A percentile compares a stretch with the other conserved stretches of the same genome.
Conservation (phyloP, 23 red algal genomes). For the Pyropia yezoensis region DNA sequence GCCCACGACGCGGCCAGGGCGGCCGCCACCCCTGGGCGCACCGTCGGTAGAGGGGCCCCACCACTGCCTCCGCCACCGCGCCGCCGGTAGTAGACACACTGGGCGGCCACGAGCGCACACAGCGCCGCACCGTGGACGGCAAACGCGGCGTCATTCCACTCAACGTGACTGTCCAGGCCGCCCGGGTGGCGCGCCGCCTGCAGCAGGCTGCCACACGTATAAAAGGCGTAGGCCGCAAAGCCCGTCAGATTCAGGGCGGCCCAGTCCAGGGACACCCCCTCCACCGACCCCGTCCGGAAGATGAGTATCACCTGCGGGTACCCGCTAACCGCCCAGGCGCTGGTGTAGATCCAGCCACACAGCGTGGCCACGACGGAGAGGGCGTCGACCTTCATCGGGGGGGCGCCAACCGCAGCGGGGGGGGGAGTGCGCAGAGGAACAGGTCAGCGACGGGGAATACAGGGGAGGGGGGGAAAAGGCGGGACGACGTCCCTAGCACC, state of each 20-base stretch:
- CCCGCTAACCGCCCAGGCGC: conserved; percentile 44
- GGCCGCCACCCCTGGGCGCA: conserved; percentile 13
- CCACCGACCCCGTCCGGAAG: conserved; percentile 17
- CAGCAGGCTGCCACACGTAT: conserved; percentile 32
- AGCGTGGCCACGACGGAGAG: conserved; percentile 1
- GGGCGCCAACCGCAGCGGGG: not conserved
- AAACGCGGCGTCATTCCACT: conserved; percentile 47
- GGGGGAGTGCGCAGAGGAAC: not conserved
- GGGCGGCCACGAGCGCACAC: conserved; percentile 30
- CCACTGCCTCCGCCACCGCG: not conserved
- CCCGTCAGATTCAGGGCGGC: conserved; percentile 61
- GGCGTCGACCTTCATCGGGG: not conserved
- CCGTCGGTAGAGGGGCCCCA: not conserved
- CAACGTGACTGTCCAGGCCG: conserved; percentile 5
- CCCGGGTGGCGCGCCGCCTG: conserved; percentile 7
- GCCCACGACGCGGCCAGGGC: conserved; percentile 4
- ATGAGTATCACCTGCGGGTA: conserved; percentile 65
- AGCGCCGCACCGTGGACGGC: conserved; percentile 48
- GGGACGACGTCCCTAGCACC: too few species aligned
- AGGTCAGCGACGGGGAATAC: not conserved
- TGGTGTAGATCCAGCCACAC: conserved; percentile 72
- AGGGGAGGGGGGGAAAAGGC: not conserved
- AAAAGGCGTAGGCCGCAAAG: conserved; percentile 62
- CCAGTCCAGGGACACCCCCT: conserved; percentile 60
- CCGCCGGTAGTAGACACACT: conserved; percentile 31